Conservation (phyloP, 352 stramenopile genomes). For the Peronospora belbahrii region DNA sequence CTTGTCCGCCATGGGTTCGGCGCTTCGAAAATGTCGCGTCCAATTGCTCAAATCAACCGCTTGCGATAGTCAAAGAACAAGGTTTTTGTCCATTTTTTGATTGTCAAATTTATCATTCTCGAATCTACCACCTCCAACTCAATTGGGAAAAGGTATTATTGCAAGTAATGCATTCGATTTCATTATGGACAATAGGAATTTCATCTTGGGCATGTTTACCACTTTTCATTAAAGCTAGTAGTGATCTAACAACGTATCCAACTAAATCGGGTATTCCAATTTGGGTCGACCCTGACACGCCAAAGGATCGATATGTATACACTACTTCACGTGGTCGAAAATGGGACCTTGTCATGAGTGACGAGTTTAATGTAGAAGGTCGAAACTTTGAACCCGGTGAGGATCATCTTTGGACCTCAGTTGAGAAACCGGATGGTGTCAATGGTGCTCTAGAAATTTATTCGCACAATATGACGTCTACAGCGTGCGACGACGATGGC, state of each 20-base stretch:
- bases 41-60: too few relatives aligned
- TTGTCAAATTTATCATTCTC: too few relatives aligned
- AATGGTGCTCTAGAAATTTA: conserved; percentile 88
- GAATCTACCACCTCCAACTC: too few relatives aligned
- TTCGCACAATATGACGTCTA: conserved; percentile 69
- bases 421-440: conserved; percentile 48
- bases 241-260: conserved; percentile 13
- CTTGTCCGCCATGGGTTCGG: too few relatives aligned
- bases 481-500: conserved; percentile 33
- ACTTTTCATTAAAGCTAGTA: too few relatives aligned
- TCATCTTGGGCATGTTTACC: too few relatives aligned
- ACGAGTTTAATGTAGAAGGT: conserved; percentile 53
- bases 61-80: too few relatives aligned
- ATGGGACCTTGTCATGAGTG: conserved; percentile 62
- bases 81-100: too few relatives aligned
- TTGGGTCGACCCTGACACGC: conserved; percentile 37
- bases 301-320: conserved; percentile 19
- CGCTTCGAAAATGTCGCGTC: too few relatives aligned
- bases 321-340: conserved; percentile 37
- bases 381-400: conserved; percentile 74
- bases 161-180: too few relatives aligned
- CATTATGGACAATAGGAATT: too few relatives aligned
- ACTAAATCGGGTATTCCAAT: conserved; percentile 29
- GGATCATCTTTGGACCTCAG: conserved; percentile 88
- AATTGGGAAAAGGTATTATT: too few relatives aligned